Base-by-base conservation (phyloP, 768 basidiomycete genomes). In the Suillus alpinus region DNA sequence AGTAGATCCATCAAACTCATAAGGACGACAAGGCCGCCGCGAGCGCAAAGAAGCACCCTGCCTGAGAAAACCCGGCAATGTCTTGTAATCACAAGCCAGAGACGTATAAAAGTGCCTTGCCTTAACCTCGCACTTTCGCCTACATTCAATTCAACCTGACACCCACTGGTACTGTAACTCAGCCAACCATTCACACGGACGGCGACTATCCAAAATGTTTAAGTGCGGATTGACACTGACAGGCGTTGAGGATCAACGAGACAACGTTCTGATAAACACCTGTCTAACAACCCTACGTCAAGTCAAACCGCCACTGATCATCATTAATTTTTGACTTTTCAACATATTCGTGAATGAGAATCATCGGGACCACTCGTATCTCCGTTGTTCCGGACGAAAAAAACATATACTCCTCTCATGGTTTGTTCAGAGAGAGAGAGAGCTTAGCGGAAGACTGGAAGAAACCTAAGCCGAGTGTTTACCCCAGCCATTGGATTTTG, bases 121-220 rank as follows among this genome's bases (percentile, higher is more conserved):
- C 52, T 53, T 23, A 16, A 14, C 51, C 23, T 53, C 36, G 36
- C 36, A 23, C 52, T 26, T 14, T 53, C 52, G 23, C 16, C 26
- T 16, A 2, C 52, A 37, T 37, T 6, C 34, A 37, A 26, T 23
- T 31, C 18, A 31, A 31, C 18, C 31, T 50, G 49, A 31, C 18
- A 18, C 18, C 5, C 18, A 31, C 31, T 50, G 3, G 49, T 50
- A 50, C 49, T 32, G 31, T 32, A 50, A 31, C 53, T 16, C 36
- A 39, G 36, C 37, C 23, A 37, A 29, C 53, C 23, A 37, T 55
- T 55, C 53, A 39, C 53, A 55, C 53, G 53, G 53, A 29, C 36
- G 2, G 14, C 7, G 34, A 37, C 23, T 9, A n/a, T 31, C 2
- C 14, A 36, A 55, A 31, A 55, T 1, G 14, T 23, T 20, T 12